Percentiles rank a stretch among this genome's conserved stretches.
Conservation (phyloP, 345 rosid species). For the Euclidium syriacum region DNA sequence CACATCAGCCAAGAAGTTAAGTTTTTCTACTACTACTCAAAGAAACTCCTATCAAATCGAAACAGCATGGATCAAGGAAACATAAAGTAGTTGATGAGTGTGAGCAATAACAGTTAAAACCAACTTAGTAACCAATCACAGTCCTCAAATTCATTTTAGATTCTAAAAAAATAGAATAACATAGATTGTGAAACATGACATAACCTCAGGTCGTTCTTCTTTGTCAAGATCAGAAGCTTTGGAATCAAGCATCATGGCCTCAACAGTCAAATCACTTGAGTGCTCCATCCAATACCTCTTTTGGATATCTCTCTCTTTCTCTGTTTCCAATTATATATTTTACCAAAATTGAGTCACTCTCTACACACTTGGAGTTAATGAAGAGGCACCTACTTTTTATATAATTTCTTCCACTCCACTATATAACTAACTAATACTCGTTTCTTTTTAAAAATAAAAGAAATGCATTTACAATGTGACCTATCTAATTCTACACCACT, state of each 20-base stretch:
- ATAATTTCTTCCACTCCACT: too few relatives aligned
- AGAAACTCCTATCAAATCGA: too few relatives aligned
- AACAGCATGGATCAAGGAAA: too few relatives aligned
- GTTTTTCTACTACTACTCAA: too few relatives aligned
- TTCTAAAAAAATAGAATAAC: background rate
- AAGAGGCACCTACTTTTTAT: slow-evolving; percentile 21
- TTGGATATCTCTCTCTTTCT: slow-evolving; percentile 36
- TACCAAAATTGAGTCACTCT: slow-evolving; percentile 17
- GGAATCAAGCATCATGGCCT: slow-evolving; percentile 89
- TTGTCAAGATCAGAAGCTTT: slow-evolving; percentile 81
- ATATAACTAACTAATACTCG: too few relatives aligned
- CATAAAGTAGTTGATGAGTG: too few relatives aligned
- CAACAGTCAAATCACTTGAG: slow-evolving; percentile 59
- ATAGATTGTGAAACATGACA: background rate
- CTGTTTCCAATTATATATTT: slow-evolving; percentile 22
- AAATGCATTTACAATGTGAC: slow-evolving; percentile 12
- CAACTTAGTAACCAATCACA: slow-evolving; percentile 4
- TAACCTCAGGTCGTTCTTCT: slow-evolving; percentile 88
- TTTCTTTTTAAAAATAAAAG: background rate
- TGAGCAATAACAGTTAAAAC: too few relatives aligned
- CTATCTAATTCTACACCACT: background rate
- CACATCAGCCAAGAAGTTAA: slow-evolving; percentile 10
- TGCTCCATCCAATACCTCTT: slow-evolving; percentile 75
- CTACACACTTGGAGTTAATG: background rate
- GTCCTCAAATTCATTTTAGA: background rate